phyloP scores from a whole-genome alignment of 257 asterid species.

The Plantago major region DNA sequence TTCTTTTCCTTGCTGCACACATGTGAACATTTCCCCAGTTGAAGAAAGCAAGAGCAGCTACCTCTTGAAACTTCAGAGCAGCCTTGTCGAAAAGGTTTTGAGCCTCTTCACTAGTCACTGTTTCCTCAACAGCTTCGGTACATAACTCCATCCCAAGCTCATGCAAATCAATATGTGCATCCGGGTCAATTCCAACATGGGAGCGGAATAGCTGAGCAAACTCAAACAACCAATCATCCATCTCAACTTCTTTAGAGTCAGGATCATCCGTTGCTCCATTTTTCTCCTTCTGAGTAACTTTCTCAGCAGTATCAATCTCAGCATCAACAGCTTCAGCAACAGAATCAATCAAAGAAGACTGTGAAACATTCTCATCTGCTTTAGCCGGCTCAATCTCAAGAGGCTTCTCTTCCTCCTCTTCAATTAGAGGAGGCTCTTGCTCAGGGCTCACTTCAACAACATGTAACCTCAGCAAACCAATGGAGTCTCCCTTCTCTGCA shows the following conservation, averaged over 20 bases:
- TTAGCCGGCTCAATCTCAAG: constrained; percentile 36
- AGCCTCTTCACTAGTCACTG: constrained; percentile 85
- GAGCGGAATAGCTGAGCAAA: constrained; percentile 92
- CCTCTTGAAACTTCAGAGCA: constrained; percentile 83
- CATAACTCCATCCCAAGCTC: constrained; percentile 99
- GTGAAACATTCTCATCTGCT: constrained; percentile 48
- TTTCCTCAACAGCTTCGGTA: constrained; percentile 91
- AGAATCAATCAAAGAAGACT: constrained; percentile 47
- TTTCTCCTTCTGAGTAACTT: constrained; percentile 39
- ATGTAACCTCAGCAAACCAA: constrained; percentile 73
- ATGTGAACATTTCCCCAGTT: constrained; percentile 98
- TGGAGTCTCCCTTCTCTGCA: constrained; percentile 34
- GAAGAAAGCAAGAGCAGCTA: constrained; percentile 94
- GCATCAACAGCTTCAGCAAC: constrained; percentile 43
- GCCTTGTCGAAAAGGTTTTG: constrained; percentile 84
- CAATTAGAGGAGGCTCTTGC: constrained; percentile 83
- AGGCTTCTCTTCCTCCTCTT: constrained; percentile 77
- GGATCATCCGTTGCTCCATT: constrained; percentile 44
- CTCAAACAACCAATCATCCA: constrained; percentile 97
- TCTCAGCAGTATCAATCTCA: constrained; percentile 44
- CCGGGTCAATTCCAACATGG: constrained; percentile 91
- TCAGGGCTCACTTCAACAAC: constrained; percentile 91
- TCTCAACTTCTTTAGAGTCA: constrained; percentile 86
- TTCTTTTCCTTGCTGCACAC: constrained; percentile 95
- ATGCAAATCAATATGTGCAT: constrained; percentile 89